phyloP scores from a whole-genome alignment of 2,329 filamentous ascomycete species.

The Aureobasidium lini region DNA sequence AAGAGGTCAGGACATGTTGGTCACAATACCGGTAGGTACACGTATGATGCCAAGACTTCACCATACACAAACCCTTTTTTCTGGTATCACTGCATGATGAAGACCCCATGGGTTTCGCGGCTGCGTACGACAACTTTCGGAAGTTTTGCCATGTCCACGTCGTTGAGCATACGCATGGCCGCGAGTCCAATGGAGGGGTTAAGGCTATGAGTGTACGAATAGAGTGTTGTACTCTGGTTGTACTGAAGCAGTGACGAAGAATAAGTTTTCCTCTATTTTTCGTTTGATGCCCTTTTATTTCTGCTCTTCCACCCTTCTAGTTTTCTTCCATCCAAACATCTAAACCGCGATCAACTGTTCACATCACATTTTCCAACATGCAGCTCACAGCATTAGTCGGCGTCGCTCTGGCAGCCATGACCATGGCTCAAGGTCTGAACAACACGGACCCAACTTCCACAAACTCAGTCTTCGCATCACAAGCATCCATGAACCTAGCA shows the following conservation, averaged over 20 bases:
- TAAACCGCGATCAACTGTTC: too few relatives aligned
- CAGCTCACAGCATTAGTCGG: neutral
- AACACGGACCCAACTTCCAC: neutral
- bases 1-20: too few relatives aligned
- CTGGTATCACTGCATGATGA: neutral
- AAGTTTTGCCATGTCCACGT: neutral
- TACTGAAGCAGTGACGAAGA: neutral
- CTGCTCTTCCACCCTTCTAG: neutral
- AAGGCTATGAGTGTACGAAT: neutral
- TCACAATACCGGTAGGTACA: neutral
- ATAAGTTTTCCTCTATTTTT: neutral
- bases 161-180: neutral
- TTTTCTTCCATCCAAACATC: neutral
- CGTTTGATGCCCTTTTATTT: neutral
- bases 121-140: neutral
- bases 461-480: neutral
- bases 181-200: neutral
- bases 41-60: neutral
- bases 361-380: neutral
- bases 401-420: neutral
- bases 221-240: neutral
- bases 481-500: neutral
- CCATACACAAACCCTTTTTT: neutral
- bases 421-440: neutral
- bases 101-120: neutral